Evolutionary conservation across 345 rosid species (phyloP).

Genomic region (Hypericum androsaemum): DNA sequence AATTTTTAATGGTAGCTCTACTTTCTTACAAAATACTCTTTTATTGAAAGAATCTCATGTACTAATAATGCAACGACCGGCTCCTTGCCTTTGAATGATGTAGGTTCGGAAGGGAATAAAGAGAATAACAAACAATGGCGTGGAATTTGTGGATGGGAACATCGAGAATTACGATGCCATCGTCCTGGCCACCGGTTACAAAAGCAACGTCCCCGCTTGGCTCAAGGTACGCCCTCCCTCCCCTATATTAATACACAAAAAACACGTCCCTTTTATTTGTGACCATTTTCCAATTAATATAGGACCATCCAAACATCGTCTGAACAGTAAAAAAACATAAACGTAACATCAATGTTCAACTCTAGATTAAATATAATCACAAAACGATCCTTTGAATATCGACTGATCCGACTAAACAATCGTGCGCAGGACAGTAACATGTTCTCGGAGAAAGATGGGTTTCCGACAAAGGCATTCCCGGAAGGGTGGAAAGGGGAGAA

Average conservation of each 20-base stretch:
- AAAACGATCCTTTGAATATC: too few relatives aligned
- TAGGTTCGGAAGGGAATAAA: constrained; percentile 57
- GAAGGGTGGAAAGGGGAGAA: constrained; percentile 74
- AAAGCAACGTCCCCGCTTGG: constrained; percentile 75
- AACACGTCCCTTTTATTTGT: neutral
- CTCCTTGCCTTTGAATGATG: neutral
- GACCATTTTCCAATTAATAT: too few relatives aligned
- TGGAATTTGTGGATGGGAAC: constrained; percentile 69
- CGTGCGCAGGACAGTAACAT: constrained; percentile 39
- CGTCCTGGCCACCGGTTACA: constrained; percentile 81
- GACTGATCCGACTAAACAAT: too few relatives aligned
- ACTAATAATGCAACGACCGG: too few relatives aligned
- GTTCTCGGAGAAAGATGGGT: constrained; percentile 61
- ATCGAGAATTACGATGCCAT: constrained; percentile 55
- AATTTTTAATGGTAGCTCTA: too few relatives aligned
- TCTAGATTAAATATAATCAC: too few relatives aligned
- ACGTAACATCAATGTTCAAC: too few relatives aligned
- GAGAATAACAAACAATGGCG: constrained; percentile 34
- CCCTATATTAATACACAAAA: neutral
- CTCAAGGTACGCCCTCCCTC: constrained; percentile 42
- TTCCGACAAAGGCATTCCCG: constrained; percentile 48
- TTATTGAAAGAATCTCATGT: too few relatives aligned
- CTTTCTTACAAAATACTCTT: too few relatives aligned
- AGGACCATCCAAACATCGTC: too few relatives aligned
- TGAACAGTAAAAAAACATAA: too few relatives aligned